Evolutionary conservation across 75 land plant species (phyloP).

Genomic region (Pseudotsuga menziesii): DNA sequence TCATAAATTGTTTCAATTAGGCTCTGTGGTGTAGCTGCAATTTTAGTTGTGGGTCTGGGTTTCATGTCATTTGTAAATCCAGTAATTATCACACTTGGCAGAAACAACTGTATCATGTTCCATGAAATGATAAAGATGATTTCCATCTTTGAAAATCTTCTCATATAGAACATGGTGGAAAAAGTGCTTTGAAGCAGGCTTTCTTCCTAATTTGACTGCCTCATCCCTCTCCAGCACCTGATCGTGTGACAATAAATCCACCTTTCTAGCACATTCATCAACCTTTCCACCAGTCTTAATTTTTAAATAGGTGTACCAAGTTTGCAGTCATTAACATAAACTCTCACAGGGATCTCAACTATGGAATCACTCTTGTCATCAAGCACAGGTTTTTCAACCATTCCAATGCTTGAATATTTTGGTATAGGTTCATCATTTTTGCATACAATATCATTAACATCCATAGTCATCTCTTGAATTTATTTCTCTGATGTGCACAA

Average conservation of each 20-base stretch:
- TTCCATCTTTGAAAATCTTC: conserved; percentile 76
- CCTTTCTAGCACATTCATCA: conserved; percentile 61
- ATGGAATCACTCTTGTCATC: too few species aligned
- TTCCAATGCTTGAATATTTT: too few species aligned
- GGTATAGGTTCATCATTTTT: too few species aligned
- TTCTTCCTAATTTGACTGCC: conserved; percentile 74
- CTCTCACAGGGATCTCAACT: too few species aligned
- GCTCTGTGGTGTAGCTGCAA: conserved; percentile 48
- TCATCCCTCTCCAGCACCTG: conserved; percentile 77
- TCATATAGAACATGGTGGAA: conserved; percentile 65
- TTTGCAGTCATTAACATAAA: too few species aligned
- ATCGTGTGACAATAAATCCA: conserved; percentile 75
- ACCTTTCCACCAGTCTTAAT: conserved; percentile 25
- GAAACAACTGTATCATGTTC: conserved; percentile 67
- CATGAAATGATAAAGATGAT: conserved; percentile 69
- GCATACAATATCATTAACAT: too few species aligned
- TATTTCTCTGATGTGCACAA: too few species aligned
- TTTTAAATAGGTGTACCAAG: too few species aligned
- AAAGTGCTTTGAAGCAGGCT: conserved; percentile 56
- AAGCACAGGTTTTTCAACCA: too few species aligned
- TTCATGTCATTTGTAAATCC: conserved; percentile 51
- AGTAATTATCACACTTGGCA: conserved; percentile 54
- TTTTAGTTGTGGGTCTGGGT: conserved; percentile 57
- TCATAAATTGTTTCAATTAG: conserved; percentile 62
- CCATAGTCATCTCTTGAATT: too few species aligned